These are phyloP conservation scores for Penicillium cosmopolitanum DNA, from an alignment of 495 filamentous ascomycete species.

Conservation along the genomic window DNA sequence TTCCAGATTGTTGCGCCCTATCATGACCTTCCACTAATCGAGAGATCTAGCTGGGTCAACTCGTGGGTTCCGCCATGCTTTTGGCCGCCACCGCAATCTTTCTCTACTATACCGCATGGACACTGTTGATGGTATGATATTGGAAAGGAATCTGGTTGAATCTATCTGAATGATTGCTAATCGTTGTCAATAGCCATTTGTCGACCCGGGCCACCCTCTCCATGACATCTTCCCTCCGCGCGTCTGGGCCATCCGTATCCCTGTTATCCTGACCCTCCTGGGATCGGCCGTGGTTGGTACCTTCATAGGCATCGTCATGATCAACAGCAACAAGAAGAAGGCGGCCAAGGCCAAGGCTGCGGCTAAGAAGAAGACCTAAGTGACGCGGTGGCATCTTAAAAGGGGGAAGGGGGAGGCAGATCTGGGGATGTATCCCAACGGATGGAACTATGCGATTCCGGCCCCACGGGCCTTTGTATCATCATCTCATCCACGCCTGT, in stretches of 20 bases:
- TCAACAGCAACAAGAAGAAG: conserved; percentile 97
- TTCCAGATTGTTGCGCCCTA: neutral
- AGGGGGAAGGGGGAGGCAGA: conserved; percentile 2
- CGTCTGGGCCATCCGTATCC: conserved; percentile 98
- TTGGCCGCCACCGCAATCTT: conserved; percentile 93
- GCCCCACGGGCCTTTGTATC: conserved; percentile 1
- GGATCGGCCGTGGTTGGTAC: conserved; percentile 93
- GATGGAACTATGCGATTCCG: conserved; percentile 6
- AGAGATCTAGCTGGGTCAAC: conserved; percentile 77
- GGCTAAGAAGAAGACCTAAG: conserved; percentile 69
- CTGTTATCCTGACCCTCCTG: conserved; percentile 91
- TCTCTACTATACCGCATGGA: conserved; percentile 98
- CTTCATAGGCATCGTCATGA: conserved; percentile 97
- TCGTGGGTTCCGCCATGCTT: conserved; percentile 97
- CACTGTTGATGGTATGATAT: conserved; percentile 86
- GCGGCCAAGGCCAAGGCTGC: conserved; percentile 86
- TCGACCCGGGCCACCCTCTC: conserved; percentile 89
- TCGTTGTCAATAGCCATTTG: conserved; percentile 73
- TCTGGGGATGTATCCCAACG: conserved; percentile 3
- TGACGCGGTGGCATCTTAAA: conserved; percentile 10
- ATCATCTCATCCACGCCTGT: neutral
- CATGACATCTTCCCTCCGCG: conserved; percentile 92
- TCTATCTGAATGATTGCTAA: neutral
- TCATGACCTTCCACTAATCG: conserved; percentile 3
- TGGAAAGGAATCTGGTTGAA: neutral